Percentiles rank a stretch among this genome's conserved stretches.
Conservation (phyloP, 2,329 filamentous ascomycete species). For the Cladosporium cucumerinum region DNA sequence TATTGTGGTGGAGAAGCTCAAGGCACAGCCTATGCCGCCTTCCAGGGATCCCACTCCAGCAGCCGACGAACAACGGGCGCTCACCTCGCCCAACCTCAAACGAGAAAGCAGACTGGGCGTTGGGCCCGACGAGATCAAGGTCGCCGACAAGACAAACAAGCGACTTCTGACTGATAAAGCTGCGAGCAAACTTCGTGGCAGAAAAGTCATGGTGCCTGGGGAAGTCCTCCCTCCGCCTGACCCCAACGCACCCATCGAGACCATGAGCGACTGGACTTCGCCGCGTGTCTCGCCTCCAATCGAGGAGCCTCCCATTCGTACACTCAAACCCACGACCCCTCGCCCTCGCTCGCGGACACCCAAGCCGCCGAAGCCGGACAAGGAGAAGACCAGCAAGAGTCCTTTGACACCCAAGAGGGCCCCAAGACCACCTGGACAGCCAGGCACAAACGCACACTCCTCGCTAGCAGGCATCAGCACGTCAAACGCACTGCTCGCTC, state of each 20-base stretch:
- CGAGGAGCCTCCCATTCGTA: conserved; percentile 26
- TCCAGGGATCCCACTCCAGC: conserved; percentile 57
- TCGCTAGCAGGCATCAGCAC: conserved; percentile 57
- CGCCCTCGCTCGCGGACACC: conserved; percentile 34
- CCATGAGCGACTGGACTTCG: conserved; percentile 39
- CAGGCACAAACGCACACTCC: conserved; percentile 54
- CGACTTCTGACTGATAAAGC: conserved; percentile 31
- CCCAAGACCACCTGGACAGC: conserved; percentile 41
- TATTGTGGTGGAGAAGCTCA: conserved; percentile 60
- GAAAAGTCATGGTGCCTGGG: conserved; percentile 43
- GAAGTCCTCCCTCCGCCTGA: conserved; percentile 45
- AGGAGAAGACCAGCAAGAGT: conserved; percentile 35
- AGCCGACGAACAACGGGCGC: conserved; percentile 28
- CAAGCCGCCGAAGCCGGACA: conserved; percentile 36
- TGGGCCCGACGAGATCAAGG: conserved; percentile 26
- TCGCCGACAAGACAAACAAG: conserved; percentile 26
- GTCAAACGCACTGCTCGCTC: conserved; percentile 57
- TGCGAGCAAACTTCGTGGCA: conserved; percentile 32
- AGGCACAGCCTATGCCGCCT: conserved; percentile 58
- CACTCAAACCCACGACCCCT: conserved; percentile 21
- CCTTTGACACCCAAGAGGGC: conserved; percentile 44
- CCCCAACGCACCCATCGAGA: conserved; percentile 37
- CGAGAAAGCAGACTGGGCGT: conserved; percentile 31
- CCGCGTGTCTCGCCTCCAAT: conserved; percentile 35
- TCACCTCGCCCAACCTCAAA: conserved; percentile 36